phyloP scores from a whole-genome alignment of 2,329 filamentous ascomycete genomes.

The Aspergillus terreus region DNA sequence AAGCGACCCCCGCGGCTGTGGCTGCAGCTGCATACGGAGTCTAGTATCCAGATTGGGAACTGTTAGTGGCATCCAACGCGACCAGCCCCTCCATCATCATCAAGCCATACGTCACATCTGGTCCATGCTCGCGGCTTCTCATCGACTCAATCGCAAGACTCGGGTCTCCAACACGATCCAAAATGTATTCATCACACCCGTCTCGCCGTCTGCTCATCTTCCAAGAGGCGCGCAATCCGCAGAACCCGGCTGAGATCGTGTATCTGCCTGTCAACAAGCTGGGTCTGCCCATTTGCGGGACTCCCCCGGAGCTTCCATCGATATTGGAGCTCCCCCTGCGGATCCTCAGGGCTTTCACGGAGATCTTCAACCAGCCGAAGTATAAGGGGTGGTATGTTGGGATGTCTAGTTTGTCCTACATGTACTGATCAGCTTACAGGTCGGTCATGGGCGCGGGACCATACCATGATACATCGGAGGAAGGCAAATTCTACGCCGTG shows the following conservation, averaged over 20 bases:
- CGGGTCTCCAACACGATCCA: conserved; percentile 1
- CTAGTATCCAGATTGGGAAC: no score
- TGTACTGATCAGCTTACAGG: conserved; percentile 17
- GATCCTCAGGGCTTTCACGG: conserved; percentile 34
- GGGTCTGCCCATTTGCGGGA: conserved; percentile 33
- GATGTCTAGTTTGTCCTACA: no score
- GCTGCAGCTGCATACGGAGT: no score
- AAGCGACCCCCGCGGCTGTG: no score
- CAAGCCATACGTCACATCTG: no score
- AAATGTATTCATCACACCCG: conserved; percentile 10
- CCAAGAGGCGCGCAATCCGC: conserved; percentile 33
- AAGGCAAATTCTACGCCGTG: conserved; percentile 37
- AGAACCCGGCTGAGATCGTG: conserved; percentile 23
- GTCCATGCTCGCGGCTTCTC: no score
- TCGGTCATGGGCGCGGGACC: conserved; percentile 31
- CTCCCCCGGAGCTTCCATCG: conserved; percentile 30
- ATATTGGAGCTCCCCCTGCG: conserved; percentile 33
- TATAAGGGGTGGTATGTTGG: conserved; percentile 36
- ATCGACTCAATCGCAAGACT: background rate
- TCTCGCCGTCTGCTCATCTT: conserved; percentile 34
- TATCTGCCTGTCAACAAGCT: conserved; percentile 36
- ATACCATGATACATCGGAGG: conserved; percentile 34
- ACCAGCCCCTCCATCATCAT: background rate
- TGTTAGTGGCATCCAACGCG: background rate
- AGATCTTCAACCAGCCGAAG: conserved; percentile 36